A percentile compares a stretch with the other conserved stretches of the same genome.
Evolutionary conservation across 176 grass and related monocot genomes (phyloP).

Genomic region (Raddia distichophylla): DNA sequence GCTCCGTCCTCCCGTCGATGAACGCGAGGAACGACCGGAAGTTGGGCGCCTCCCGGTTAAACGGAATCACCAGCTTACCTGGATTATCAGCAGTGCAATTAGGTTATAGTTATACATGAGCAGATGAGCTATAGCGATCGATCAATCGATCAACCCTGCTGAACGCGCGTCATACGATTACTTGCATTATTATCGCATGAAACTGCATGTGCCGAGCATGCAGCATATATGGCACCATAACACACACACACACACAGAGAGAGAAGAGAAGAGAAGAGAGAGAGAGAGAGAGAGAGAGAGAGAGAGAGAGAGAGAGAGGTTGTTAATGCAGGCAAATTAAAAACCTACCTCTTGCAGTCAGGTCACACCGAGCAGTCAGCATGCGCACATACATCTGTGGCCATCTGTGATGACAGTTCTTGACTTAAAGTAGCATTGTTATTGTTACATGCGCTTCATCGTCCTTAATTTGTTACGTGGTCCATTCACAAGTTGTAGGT

Average conservation of each 20-base stretch:
- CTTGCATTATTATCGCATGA: background rate
- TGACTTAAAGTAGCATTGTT: too few species aligned
- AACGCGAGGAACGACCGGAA: slow-evolving; percentile 54
- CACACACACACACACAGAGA: too few species aligned
- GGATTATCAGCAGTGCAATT: background rate
- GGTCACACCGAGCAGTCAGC: background rate
- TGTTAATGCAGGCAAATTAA: background rate
- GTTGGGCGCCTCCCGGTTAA: slow-evolving; percentile 41
- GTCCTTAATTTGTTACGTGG: background rate
- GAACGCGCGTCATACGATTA: too few species aligned
- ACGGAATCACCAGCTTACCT: slow-evolving; percentile 62
- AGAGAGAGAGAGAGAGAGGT: background rate
- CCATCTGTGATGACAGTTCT: too few species aligned
- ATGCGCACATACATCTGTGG: background rate
- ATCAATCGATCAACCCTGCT: background rate
- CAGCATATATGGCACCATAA: background rate
- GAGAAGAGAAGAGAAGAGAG: background rate
- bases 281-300: background rate
- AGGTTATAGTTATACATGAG: background rate
- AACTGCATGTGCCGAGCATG: background rate
- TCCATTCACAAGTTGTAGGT: background rate
- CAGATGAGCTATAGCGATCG: background rate
- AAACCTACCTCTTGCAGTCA: background rate
- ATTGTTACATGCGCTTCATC: background rate
- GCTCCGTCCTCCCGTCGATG: slow-evolving; percentile 60